phyloP scores from a whole-genome alignment of 768 basidiomycete genomes.

The Chalciporus chontae region DNA sequence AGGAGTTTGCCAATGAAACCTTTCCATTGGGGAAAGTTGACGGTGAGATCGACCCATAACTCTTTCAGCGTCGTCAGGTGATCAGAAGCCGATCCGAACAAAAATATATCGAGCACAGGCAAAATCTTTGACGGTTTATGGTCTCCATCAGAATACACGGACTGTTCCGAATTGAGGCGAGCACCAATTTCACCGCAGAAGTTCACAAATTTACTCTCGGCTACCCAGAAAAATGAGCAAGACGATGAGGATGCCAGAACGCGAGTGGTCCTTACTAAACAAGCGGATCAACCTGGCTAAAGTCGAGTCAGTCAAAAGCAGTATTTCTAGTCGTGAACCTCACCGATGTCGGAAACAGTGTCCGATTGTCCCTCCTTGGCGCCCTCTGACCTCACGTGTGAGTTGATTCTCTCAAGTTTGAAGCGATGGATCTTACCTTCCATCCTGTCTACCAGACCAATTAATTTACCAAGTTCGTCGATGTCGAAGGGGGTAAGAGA shows the following conservation, averaged over 20 bases:
- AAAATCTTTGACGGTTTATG: not conserved
- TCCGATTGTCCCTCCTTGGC: not conserved
- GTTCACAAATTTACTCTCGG: conserved; percentile 29
- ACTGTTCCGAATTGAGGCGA: conserved; percentile 30
- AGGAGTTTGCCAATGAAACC: conserved; percentile 39
- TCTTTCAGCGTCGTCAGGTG: conserved; percentile 39
- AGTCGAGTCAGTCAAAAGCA: not conserved
- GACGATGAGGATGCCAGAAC: not conserved
- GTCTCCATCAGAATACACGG: conserved; percentile 15
- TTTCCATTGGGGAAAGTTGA: conserved; percentile 37
- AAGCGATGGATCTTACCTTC: not conserved
- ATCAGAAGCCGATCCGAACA: conserved; percentile 45
- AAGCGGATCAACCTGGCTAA: conserved; percentile 8
- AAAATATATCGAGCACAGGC: conserved; percentile 30
- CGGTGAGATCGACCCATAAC: conserved; percentile 43
- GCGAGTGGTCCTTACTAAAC: not conserved
- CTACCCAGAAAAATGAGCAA: conserved; percentile 9
- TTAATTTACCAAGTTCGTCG: conserved; percentile 1
- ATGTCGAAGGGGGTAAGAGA: conserved; percentile 7
- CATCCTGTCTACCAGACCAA: conserved; percentile 2
- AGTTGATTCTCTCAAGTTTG: not conserved
- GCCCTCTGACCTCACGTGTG: not conserved
- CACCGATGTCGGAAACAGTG: not conserved
- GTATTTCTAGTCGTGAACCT: not conserved
- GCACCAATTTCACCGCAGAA: conserved; percentile 36